Conservation (phyloP, 768 basidiomycete species). For the Agrocybe pediades region DNA sequence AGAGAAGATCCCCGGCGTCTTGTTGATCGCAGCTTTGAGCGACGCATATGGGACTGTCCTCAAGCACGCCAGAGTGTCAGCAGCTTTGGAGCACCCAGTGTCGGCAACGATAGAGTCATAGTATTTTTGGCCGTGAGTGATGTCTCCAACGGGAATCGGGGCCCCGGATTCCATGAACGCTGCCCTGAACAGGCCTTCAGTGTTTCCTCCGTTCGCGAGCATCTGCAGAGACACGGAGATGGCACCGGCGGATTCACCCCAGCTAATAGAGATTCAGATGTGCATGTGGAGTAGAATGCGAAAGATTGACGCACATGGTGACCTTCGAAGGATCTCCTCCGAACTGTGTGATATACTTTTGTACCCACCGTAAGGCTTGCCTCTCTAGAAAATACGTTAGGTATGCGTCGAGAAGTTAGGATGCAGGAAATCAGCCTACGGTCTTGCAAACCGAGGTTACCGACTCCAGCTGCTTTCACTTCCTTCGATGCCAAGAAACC, state of each 20-base stretch:
- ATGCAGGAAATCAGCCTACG: constrained; percentile 35
- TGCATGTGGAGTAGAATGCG: too few relatives aligned
- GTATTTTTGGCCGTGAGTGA: constrained; percentile 43
- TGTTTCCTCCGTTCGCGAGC: constrained; percentile 45
- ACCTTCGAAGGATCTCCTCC: constrained; percentile 68
- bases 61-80: constrained; percentile 44
- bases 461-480: constrained; percentile 50
- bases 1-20: constrained; percentile 36
- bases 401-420: not conserved
- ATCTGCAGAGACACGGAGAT: constrained; percentile 55
- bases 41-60: constrained; percentile 34
- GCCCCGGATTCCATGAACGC: constrained; percentile 54
- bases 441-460: constrained; percentile 69
- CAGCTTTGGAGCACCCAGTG: constrained; percentile 29
- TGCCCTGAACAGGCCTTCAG: constrained; percentile 47
- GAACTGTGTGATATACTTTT: constrained; percentile 62
- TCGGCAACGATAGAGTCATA: constrained; percentile 43
- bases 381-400: constrained; percentile 39
- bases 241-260: constrained; percentile 52
- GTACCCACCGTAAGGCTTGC: constrained; percentile 62
- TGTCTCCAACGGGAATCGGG: constrained; percentile 44
- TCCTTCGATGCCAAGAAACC: constrained; percentile 56
- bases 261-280: too few relatives aligned
- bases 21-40: constrained; percentile 41
- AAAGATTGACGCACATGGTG: too few relatives aligned